phyloP scores from a whole-genome alignment of 163 green algal species.

The Scenedesmus sp. region DNA sequence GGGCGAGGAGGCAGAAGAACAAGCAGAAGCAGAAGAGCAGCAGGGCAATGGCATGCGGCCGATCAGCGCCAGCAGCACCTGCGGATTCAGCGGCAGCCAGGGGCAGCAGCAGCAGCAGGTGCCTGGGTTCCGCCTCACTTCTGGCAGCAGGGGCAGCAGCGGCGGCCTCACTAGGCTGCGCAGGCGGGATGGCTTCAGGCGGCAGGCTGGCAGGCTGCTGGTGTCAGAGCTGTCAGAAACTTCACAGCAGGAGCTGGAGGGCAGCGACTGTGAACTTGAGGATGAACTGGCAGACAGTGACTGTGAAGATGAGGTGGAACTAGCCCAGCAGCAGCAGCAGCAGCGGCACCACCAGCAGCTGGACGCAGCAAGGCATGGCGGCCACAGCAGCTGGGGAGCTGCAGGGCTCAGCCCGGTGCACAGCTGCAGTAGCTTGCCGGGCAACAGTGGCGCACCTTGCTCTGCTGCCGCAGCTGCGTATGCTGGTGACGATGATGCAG shows the following conservation, averaged over 20 bases:
- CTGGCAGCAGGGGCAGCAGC: conserved; percentile 8
- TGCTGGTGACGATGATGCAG: conserved; percentile 15
- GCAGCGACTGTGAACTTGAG: conserved; percentile 26
- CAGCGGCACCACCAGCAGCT: neutral
- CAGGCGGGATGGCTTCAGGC: neutral
- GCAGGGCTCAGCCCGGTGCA: conserved; percentile 1
- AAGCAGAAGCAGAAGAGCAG: neutral
- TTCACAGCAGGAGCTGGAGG: conserved; percentile 23
- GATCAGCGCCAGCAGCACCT: conserved; percentile 13
- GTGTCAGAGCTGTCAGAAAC: conserved; percentile 24
- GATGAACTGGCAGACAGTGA: neutral
- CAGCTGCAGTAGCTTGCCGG: conserved; percentile 39
- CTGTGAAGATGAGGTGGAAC: neutral
- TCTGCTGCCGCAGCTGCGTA: neutral
- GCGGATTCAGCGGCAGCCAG: neutral
- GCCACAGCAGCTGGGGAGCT: neutral
- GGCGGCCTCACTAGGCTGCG: neutral
- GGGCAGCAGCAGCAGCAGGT: neutral
- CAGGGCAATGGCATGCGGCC: neutral
- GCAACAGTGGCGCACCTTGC: neutral
- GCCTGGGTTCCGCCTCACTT: conserved; percentile 6
- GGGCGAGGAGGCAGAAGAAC: neutral
- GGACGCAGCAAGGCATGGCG: neutral
- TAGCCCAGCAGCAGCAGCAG: neutral
- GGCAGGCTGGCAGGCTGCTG: neutral